A percentile compares a stretch with the other conserved stretches of the same genome.
These are phyloP conservation scores for Backusella macrospora DNA, from an alignment of 192 early-diverging fungal species.

Conservation along the genomic window DNA sequence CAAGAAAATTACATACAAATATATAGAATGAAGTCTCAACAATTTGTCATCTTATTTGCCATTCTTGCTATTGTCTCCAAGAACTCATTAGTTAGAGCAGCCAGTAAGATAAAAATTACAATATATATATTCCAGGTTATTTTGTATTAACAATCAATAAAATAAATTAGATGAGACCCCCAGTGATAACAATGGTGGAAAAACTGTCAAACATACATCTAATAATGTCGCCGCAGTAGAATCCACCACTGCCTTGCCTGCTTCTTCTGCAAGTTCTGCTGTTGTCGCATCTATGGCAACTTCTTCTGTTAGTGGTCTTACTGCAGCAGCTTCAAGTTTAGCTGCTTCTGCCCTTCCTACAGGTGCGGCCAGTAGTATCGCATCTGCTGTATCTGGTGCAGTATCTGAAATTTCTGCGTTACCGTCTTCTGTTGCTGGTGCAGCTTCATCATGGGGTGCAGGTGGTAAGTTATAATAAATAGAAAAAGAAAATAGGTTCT, in stretches of 20 bases:
- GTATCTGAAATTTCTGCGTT: not conserved
- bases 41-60: not conserved
- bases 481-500: not conserved
- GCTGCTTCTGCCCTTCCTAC: not conserved
- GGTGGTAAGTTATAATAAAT: constrained; percentile 3
- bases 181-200: not conserved
- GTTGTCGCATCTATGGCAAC: not conserved
- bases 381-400: not conserved
- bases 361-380: not conserved
- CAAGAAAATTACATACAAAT: not conserved
- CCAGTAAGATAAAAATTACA: not conserved
- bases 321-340: not conserved
- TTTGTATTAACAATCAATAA: not conserved
- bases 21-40: constrained; percentile 21
- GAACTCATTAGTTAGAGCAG: not conserved
- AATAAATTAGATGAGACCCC: not conserved
- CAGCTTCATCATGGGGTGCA: constrained; percentile 13
- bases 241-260: not conserved
- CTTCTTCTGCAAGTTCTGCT: not conserved
- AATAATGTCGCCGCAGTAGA: not conserved
- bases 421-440: not conserved
- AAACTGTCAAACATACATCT: not conserved
- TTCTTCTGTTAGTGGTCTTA: not conserved
- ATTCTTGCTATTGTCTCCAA: not conserved
- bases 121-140: not conserved